phyloP scores from a whole-genome alignment of 208 protist species.

The Endotrypanum monterogeii region DNA sequence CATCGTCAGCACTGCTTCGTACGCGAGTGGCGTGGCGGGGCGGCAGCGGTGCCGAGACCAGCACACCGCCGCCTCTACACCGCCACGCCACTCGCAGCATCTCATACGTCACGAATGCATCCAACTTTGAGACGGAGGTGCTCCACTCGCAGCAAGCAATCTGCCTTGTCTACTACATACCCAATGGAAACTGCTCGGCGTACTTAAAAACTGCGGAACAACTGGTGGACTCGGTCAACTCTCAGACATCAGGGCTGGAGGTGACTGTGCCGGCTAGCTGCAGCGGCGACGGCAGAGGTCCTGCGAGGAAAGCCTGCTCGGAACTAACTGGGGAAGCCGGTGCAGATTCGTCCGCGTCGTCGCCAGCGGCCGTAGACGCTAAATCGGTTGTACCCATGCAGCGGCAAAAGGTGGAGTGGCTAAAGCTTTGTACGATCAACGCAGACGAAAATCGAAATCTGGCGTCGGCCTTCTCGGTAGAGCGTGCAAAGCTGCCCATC shows the following conservation, averaged over 20 bases:
- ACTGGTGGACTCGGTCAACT: constrained; percentile 78
- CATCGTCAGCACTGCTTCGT: background rate
- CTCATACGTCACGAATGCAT: constrained; percentile 56
- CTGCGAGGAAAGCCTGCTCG: background rate
- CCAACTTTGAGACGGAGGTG: constrained; percentile 82
- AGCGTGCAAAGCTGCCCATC: constrained; percentile 80
- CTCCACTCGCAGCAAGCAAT: constrained; percentile 90
- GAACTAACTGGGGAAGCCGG: background rate
- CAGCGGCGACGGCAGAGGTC: background rate
- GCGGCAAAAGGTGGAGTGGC: constrained; percentile 38
- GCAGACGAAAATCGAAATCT: constrained; percentile 89
- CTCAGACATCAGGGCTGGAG: constrained; percentile 31
- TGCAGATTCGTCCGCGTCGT: background rate
- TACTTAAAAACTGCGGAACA: constrained; percentile 65
- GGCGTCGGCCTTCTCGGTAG: constrained; percentile 84
- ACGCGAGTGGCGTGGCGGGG: no score
- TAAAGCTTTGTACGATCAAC: constrained; percentile 89
- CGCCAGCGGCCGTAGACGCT: background rate
- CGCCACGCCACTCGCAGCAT: constrained; percentile 6
- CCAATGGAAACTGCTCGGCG: constrained; percentile 60
- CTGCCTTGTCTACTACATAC: constrained; percentile 81
- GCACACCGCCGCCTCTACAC: background rate
- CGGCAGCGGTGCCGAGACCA: no score
- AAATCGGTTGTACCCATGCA: background rate
- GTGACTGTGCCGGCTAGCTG: background rate